Percentiles rank a stretch among this genome's conserved stretches.
phyloP scores from a whole-genome alignment of 495 filamentous ascomycete genomes.

The Neurospora sp. region DNA sequence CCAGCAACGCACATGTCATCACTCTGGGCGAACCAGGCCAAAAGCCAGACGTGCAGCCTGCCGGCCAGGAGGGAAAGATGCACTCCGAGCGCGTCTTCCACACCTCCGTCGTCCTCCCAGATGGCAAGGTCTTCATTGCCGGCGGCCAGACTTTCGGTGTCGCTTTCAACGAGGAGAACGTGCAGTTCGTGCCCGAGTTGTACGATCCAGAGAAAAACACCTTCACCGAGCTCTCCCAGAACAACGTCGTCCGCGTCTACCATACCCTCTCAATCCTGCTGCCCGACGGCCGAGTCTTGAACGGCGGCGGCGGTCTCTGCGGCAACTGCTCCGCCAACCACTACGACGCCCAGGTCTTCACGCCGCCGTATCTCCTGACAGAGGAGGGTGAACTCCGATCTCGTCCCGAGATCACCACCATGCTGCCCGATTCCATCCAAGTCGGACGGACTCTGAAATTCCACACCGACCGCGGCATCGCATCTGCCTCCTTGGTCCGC shows the following conservation, averaged over 20 bases:
- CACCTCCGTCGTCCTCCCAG: constrained; percentile 45
- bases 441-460: not conserved
- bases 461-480: not conserved
- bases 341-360: constrained; percentile 47
- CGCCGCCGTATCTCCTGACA: constrained; percentile 44
- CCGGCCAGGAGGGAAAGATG: not conserved
- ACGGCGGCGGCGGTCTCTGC: constrained; percentile 48
- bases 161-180: constrained; percentile 41
- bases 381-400: not conserved
- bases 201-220: constrained; percentile 33
- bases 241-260: constrained; percentile 42
- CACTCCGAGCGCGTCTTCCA: not conserved
- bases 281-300: constrained; percentile 44
- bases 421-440: not conserved
- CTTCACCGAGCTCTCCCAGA: constrained; percentile 30
- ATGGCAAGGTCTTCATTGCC: constrained; percentile 44
- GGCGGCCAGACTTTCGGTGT: constrained; percentile 40
- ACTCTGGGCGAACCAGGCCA: not conserved
- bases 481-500: not conserved
- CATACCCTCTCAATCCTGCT: constrained; percentile 46
- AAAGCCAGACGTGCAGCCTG: not conserved
- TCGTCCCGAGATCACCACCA: not conserved
- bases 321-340: constrained; percentile 42
- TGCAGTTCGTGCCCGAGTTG: constrained; percentile 37
- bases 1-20: not conserved